Evolutionary conservation across 345 rosid genomes (phyloP), one percentile per base, ranked within the genome.

Genomic region (Sonneratia alba): DNA sequence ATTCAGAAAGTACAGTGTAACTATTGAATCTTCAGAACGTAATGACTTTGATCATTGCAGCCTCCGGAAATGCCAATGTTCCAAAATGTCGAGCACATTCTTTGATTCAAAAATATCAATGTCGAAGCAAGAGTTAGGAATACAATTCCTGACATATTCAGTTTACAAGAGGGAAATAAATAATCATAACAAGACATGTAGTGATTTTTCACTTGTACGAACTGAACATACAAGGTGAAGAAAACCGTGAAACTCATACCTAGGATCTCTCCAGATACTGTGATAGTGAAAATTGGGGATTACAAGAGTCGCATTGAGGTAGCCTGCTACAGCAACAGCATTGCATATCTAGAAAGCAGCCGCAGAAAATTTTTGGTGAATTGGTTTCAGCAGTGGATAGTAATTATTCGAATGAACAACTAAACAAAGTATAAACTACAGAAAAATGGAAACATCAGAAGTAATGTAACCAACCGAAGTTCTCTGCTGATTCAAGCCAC

Each of bases 271-370:
- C 99, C 98, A 96, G 76, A 96, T 88, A 86, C 98, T 96, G 77
- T 96, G 99, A 81, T 69, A 92, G 81, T 96, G 99, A 78, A 96
- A 96, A 79, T 85, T 87, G 75, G 99, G 99, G 74, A 92, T 88
- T 32, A 96, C 72, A 75, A 96, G 91, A 32, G 99, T 96, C 24
- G 99, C 99, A 84, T 96, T 96, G 72, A 96, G 96, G 82, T 87
- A 89, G 83, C 98, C 99, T 5, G 99, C 99, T 84, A 96, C 95
- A 76, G 99, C 95, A 82, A 91, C 99, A 66, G 97, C 98, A 87
- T 96, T 92, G 90, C 99, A 91, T 87, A 92, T 92, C 99, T 96
- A 83, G 80, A 79, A 77, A 79, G 72, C 76, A 83, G 42, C 43
- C 68, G 56, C 34, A 83, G 79, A 71, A 70, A 37, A 68, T 24